Conservation (phyloP, 1,139 yeast species). For the Yamadazyma atmosphaerica region DNA sequence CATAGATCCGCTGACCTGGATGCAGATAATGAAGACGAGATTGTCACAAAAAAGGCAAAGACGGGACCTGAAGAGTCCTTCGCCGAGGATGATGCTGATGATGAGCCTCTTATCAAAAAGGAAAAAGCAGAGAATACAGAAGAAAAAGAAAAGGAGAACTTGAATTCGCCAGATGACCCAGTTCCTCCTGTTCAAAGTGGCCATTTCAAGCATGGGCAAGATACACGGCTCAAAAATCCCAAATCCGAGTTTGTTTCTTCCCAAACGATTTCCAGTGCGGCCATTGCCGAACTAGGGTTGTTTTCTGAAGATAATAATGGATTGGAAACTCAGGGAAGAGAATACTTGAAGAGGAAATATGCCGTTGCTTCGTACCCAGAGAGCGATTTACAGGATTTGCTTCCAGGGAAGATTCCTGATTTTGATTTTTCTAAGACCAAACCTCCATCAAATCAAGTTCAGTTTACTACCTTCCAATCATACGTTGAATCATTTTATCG, state of each 20-base stretch:
- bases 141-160: conserved; percentile 15
- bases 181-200: conserved; percentile 51
- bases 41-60: conserved; percentile 3
- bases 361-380: conserved; percentile 92
- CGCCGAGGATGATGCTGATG: background rate
- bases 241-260: conserved; percentile 75
- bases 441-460: conserved; percentile 86
- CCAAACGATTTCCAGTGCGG: conserved; percentile 70
- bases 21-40: conserved; percentile 7
- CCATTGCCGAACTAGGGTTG: conserved; percentile 62
- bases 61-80: background rate
- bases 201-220: conserved; percentile 50
- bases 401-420: conserved; percentile 89
- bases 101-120: conserved; percentile 3
- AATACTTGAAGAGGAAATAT: conserved; percentile 70
- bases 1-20: conserved; percentile 4
- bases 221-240: conserved; percentile 67
- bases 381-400: conserved; percentile 65
- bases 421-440: conserved; percentile 82
- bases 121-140: conserved; percentile 11
- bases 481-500: conserved; percentile 86
- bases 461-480: conserved; percentile 82
- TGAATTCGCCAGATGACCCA: conserved; percentile 31
- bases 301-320: conserved; percentile 62
- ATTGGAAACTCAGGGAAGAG: conserved; percentile 62